Conservation (phyloP, 169 alveolate genomes). For the Cryptosporidium xiaoi region DNA sequence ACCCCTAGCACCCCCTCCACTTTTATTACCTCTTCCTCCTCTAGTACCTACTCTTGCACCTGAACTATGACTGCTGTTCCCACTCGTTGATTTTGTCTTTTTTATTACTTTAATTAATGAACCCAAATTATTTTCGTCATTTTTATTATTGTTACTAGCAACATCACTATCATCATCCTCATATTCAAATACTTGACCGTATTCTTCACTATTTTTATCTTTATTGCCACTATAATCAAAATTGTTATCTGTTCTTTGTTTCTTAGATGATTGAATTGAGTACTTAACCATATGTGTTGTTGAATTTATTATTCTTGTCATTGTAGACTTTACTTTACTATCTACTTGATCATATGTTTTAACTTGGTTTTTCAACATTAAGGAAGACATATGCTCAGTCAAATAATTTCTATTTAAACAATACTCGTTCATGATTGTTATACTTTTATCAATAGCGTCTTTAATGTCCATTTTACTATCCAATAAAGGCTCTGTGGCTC, state of each 20-base stretch:
- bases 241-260: too few relatives aligned
- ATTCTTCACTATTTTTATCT: background rate
- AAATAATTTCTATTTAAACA: conserved; percentile 62
- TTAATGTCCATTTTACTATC: conserved; percentile 27
- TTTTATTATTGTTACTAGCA: background rate
- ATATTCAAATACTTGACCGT: background rate
- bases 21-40: background rate
- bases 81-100: conserved; percentile 11
- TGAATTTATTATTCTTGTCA: conserved; percentile 63
- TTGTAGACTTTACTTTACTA: conserved; percentile 48
- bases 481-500: conserved; percentile 41
- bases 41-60: too few relatives aligned
- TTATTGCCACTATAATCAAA: background rate
- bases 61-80: too few relatives aligned
- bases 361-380: conserved; percentile 62
- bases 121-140: conserved; percentile 21
- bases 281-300: conserved; percentile 56
- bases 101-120: conserved; percentile 56
- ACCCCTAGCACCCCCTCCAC: background rate
- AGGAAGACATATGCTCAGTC: conserved; percentile 45
- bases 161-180: background rate
- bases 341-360: conserved; percentile 57
- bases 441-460: conserved; percentile 48
- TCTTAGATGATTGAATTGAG: conserved; percentile 20
- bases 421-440: conserved; percentile 36